phyloP scores from a whole-genome alignment of 495 filamentous ascomycete genomes.

The Venustampulla echinocandica region DNA sequence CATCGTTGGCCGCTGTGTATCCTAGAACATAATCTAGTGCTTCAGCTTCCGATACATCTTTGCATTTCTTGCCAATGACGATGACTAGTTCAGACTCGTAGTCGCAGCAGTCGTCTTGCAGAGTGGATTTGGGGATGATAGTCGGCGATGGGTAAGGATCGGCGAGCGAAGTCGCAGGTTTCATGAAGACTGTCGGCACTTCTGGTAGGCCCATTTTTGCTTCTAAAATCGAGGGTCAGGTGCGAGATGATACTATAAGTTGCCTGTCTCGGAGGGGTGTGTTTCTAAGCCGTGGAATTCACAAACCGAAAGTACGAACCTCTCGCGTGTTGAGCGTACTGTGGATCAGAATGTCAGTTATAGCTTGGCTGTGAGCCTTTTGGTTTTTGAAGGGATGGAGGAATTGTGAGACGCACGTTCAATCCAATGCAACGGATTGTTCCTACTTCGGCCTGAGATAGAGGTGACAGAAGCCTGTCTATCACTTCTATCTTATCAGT shows the following conservation, averaged over 20 bases:
- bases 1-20: conserved; percentile 40
- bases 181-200: conserved; percentile 38
- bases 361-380: neutral
- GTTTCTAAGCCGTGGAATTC: too few species aligned
- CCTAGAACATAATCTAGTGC: conserved; percentile 37
- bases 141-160: conserved; percentile 39
- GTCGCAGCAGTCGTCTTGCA: conserved; percentile 26
- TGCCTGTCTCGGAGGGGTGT: too few species aligned
- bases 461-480: conserved; percentile 45
- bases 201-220: conserved; percentile 36
- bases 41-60: conserved; percentile 38
- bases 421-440: conserved; percentile 38
- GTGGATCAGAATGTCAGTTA: neutral
- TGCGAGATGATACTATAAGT: too few species aligned
- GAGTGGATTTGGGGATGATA: conserved; percentile 35
- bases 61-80: conserved; percentile 36
- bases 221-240: too few species aligned
- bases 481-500: conserved; percentile 42
- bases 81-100: conserved; percentile 42
- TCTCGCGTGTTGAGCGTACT: conserved; percentile 41
- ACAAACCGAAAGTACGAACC: too few species aligned
- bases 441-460: conserved; percentile 38
- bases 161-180: conserved; percentile 34
- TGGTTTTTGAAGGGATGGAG: neutral
- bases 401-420: conserved; percentile 29